Evolutionary conservation across 2,329 filamentous ascomycete species (phyloP), one percentile per base, ranked within the genome.

Genomic region (Sarocladiaceae sp.): DNA sequence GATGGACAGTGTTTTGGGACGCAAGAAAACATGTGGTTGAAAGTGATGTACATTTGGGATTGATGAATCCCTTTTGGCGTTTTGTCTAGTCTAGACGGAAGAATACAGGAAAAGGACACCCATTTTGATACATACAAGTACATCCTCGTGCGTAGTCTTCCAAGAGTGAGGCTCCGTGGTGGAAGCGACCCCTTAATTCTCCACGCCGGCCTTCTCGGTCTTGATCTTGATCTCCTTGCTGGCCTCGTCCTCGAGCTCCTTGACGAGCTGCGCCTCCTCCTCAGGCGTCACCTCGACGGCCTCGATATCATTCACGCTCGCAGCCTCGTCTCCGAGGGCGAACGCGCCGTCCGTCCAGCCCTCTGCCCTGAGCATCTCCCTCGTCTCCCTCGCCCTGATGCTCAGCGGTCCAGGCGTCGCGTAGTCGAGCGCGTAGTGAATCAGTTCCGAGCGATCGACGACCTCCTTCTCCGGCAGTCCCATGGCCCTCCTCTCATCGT

Each of bases 401-500:
- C 59, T 66, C 47, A 69, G 45, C 2, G 61, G 59, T 1, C 67
- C 66, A 1, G 64, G 64, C 1, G 67, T 68, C 13, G 67, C 67
- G 44, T 59, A 63, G 49, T 70, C 66, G 18, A 69, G 55, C 3
- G 65, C 65, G 48, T 65, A 64, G 45, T 61, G 57, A 15, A 70
- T 61, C 7, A 71, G 47, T 21, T 64, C 57, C 20, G 66, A 64
- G 35, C 60, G 55, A 35, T 64, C 58, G 42, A 60, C 59, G 9
- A 66, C 51, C 34, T 60, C 54, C 50, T 55, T 62, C 13, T 64
- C 63, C 42, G 62, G 55, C 47, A 95, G 58, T 0, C 88, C 86
- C 41, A 93, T 61, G 16, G 68, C 68, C 47, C 70, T 66, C 48
- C 88, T 72, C 68, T 95, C 74, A 41, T 67, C 61, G 33, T 75